Base-by-base conservation (phyloP, 2,329 filamentous ascomycete species). In the Parascedosporium putredinis region DNA sequence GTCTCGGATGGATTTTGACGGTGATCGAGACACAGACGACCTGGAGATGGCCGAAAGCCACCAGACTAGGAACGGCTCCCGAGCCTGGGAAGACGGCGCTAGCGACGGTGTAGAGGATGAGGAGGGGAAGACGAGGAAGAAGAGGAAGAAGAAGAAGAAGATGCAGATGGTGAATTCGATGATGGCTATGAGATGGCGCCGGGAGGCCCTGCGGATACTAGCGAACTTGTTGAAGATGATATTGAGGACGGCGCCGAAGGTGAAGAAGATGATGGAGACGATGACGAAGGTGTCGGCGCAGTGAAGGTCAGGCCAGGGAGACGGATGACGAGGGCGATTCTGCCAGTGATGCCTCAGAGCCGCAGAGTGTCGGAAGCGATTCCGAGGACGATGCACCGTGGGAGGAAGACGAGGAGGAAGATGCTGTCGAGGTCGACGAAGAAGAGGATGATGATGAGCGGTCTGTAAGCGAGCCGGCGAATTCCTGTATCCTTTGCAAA, bases 401-500 rank as follows among this genome's bases (percentile, higher is more conserved):
- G 63, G 78, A 83, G 50, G 75, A 75, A 23, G 78, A 74, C 25
- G 74, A 75, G 24, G 78, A 74, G 27, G 74, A 75, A 65, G 75
- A 70, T 16, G 33, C 9, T 12, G 33, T 18, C n/a, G 76, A 74
- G 53, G 72, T 70, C 23, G 73, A 73, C 27, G 74, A 75, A 66
- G 74, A 69, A 16, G 76, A 74, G 52, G 73, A 70, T 27, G 74
- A 73, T 3, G 75, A 74, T 9, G 81, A 83, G 31, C 73, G 74
- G 9, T 75, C 72, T 2, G 78, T 79, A 50, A 69, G 69, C 1
- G 75, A 71, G 40, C 70, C 72, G 14, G 53, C 63, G 48, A 69
- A 67, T 43, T 56, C 61, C 49, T 73, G 65, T 67, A 85, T 88
- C 55, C 94, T 91, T 60, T 96, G 90, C 68, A 81, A 82, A 51